Evolutionary conservation across 345 rosid genomes (phyloP), one percentile per base, ranked within the genome.

Genomic region (Sonneratia caseolaris): DNA sequence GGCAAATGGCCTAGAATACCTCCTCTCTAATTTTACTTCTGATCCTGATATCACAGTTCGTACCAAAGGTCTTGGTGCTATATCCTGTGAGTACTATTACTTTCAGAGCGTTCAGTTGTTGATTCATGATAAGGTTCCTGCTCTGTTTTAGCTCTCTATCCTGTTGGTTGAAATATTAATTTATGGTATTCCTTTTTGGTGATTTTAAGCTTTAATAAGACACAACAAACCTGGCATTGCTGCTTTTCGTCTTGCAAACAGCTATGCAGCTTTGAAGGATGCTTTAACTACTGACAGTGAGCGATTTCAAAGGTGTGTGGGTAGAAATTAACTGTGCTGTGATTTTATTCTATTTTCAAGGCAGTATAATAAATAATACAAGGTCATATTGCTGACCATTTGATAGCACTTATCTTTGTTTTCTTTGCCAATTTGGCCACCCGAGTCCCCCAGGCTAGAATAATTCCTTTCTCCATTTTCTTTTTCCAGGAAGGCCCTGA

Each of bases 211-310:
- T 80, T 85, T 94, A 77, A 88, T 91, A 71, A 84, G 84, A 37
- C 87, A 94, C 82, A 94, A 94, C 82, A 86, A 91, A 77, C 87
- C 86, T 1, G 98, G 90, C 35, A 77, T 90, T 68, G 56, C 83
- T 71, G 96, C 96, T 68, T 94, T 94, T 74, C 91, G 97, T 53
- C 85, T 91, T 24, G 98, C 93, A 55, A 94, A 91, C 83, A 93
- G 98, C 71, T 91, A 88, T 72, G 87, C 95, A 0, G 92, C 83
- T 68, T 73, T 94, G 74, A 85, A 84, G 78, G 95, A 91, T 76
- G 97, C 98, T 47, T 74, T 94, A 82, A 82, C 86, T 75, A 83
- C 91, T 61, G 97, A 81, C 35, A 84, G 72, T 49, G 79, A 82
- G 73, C 85, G 89, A 77, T 94, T 94, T 72, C 98, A 91, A 83